Conservation (phyloP, 2,329 filamentous ascomycete species). For the Fusarium sacchari region DNA sequence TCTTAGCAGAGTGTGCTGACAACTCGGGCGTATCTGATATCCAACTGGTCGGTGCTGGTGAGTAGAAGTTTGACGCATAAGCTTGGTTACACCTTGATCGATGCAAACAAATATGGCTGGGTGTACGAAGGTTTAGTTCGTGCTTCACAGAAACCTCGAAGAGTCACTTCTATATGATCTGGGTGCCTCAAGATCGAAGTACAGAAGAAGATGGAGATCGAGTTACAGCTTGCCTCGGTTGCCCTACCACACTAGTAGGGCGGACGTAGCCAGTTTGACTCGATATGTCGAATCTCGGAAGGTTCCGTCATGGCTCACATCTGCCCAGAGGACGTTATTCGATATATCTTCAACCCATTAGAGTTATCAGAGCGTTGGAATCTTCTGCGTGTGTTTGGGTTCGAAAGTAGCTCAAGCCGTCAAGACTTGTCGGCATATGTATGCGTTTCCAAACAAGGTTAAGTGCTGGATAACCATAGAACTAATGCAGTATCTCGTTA, state of each 20-base stretch:
- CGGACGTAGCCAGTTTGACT: not conserved
- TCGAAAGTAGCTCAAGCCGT: not conserved
- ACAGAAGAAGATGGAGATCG: not conserved
- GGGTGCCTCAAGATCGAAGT: not conserved
- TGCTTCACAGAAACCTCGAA: not conserved
- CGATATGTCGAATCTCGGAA: not conserved
- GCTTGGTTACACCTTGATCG: not conserved
- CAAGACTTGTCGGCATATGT: not conserved
- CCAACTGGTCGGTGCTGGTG: not conserved
- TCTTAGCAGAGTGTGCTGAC: not conserved
- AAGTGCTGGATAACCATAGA: not conserved
- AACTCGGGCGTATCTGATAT: not conserved
- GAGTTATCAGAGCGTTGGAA: not conserved
- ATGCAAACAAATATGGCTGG: not conserved
- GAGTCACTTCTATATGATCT: not conserved
- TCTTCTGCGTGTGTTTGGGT: not conserved
- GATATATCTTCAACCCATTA: not conserved
- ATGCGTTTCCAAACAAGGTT: not conserved
- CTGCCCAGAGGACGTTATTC: not conserved
- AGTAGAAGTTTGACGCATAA: not conserved
- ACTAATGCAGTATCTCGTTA: not conserved
- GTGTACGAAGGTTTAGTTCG: not conserved
- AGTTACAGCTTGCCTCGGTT: not conserved
- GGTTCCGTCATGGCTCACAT: not conserved
- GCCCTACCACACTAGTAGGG: conserved; percentile 12